phyloP scores from a whole-genome alignment of 2,329 filamentous ascomycete species.

The Domatiomyces catenatus region DNA sequence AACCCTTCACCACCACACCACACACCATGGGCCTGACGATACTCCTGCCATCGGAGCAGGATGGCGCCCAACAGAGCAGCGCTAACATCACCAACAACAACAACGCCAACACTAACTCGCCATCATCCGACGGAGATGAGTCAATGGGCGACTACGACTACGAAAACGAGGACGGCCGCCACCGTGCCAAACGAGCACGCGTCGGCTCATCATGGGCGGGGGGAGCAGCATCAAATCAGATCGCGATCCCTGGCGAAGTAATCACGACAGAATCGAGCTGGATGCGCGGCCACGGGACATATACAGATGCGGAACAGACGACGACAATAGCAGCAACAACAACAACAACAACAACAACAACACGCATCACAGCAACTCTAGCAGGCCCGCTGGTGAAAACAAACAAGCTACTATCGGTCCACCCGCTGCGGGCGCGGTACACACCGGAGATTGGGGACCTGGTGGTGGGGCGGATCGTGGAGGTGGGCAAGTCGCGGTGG shows the following conservation, averaged over 20 bases:
- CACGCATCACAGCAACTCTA: slow-evolving; percentile 72
- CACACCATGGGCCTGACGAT: slow-evolving; percentile 43
- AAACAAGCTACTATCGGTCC: slow-evolving; percentile 89
- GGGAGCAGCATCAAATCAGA: slow-evolving; percentile 22
- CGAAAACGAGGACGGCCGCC: slow-evolving; percentile 24
- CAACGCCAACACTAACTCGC: slow-evolving; percentile 24
- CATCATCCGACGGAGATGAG: slow-evolving; percentile 28
- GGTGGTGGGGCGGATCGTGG: slow-evolving; percentile 81
- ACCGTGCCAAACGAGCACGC: slow-evolving; percentile 26
- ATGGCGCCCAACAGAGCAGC: slow-evolving; percentile 20
- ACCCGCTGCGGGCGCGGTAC: slow-evolving; percentile 80
- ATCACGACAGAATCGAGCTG: slow-evolving; percentile 89
- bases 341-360: slow-evolving; percentile 24
- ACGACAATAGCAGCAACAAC: slow-evolving; percentile 20
- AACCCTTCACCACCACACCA: not conserved
- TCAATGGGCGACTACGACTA: slow-evolving; percentile 26
- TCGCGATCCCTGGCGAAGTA: slow-evolving; percentile 77
- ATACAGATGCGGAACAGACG: slow-evolving; percentile 38
- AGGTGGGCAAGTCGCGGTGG: slow-evolving; percentile 89
- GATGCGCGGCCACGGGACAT: slow-evolving; percentile 95
- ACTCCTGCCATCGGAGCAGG: slow-evolving; percentile 33
- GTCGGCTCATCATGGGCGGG: slow-evolving; percentile 15
- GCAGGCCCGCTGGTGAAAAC: slow-evolving; percentile 82
- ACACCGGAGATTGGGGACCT: slow-evolving; percentile 92
- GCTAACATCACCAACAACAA: slow-evolving; percentile 22